Evolutionary conservation across 2,329 filamentous ascomycete genomes (phyloP).

Genomic region (Chaetomium sp.): DNA sequence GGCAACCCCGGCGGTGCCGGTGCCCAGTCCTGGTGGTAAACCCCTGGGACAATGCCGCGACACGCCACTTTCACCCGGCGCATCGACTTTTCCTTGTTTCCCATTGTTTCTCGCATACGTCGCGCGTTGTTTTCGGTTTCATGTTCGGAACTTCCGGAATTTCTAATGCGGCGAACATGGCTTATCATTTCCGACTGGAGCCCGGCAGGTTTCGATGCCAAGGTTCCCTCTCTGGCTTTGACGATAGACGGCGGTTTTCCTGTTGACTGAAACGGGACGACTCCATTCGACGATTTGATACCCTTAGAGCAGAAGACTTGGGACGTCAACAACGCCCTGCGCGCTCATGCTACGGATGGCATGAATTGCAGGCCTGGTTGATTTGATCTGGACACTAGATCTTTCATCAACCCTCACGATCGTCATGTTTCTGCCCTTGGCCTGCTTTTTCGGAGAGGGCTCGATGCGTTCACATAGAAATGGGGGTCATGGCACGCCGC

Average conservation of each 20-base stretch:
- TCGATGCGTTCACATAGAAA: conserved; percentile 44
- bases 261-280: conserved; percentile 39
- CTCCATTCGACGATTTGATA: conserved; percentile 44
- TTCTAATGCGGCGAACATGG: conserved; percentile 45
- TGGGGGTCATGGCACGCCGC: conserved; percentile 43
- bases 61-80: neutral
- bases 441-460: conserved; percentile 41
- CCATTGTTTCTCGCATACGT: conserved; percentile 26
- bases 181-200: conserved; percentile 39
- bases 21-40: conserved; percentile 70
- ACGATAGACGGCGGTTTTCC: conserved; percentile 43
- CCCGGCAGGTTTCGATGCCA: conserved; percentile 42
- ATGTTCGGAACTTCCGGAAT: conserved; percentile 33
- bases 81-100: conserved; percentile 25
- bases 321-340: conserved; percentile 37
- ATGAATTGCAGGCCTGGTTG: conserved; percentile 39
- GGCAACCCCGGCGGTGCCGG: conserved; percentile 68
- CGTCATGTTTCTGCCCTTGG: conserved; percentile 46
- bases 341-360: conserved; percentile 37
- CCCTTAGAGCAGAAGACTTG: conserved; percentile 43
- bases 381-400: conserved; percentile 39
- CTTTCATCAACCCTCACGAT: conserved; percentile 43
- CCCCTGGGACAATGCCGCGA: conserved; percentile 25
- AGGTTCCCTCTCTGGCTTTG: conserved; percentile 40
- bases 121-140: conserved; percentile 30